These are phyloP conservation scores for Botrytis hyacinthi DNA, from an alignment of 2,329 filamentous ascomycete genomes.

Conservation along the genomic window DNA sequence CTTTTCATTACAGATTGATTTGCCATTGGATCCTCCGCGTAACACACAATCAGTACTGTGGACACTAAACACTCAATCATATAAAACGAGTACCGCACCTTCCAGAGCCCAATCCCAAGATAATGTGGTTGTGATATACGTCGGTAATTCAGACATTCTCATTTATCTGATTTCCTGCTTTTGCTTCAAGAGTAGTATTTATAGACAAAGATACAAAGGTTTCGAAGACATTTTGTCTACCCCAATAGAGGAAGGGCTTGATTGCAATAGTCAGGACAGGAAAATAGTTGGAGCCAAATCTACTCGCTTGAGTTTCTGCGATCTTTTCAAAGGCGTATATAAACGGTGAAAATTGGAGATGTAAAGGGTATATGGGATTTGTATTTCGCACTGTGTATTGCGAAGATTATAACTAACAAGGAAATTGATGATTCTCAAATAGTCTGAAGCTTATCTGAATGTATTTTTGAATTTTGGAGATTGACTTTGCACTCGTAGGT, in stretches of 20 bases:
- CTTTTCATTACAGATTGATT: too few species aligned
- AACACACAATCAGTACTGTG: not conserved
- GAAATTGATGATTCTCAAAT: not conserved
- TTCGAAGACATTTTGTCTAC: fast-evolving
- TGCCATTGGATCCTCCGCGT: too few species aligned
- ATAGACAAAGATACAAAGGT: not conserved
- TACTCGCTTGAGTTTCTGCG: not conserved
- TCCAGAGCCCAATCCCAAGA: not conserved
- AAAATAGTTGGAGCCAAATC: not conserved
- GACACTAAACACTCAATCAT: fast-evolving
- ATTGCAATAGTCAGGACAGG: not conserved
- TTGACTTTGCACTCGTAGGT: not conserved
- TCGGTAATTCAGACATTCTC: not conserved
- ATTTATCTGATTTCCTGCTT: not conserved
- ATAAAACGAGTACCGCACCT: not conserved
- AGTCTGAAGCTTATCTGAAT: not conserved
- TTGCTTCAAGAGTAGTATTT: not conserved
- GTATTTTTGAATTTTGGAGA: not conserved
- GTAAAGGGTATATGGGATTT: not conserved
- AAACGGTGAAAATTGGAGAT: not conserved
- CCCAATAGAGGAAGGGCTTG: not conserved
- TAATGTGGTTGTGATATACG: not conserved
- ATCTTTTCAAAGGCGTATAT: not conserved
- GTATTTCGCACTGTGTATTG: too few species aligned
- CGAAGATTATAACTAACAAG: not conserved